Percentiles rank a stretch among this genome's conserved stretches.
Conservation (phyloP, 371 early-diverging fungal species). For the Syncephalastrum sp. region DNA sequence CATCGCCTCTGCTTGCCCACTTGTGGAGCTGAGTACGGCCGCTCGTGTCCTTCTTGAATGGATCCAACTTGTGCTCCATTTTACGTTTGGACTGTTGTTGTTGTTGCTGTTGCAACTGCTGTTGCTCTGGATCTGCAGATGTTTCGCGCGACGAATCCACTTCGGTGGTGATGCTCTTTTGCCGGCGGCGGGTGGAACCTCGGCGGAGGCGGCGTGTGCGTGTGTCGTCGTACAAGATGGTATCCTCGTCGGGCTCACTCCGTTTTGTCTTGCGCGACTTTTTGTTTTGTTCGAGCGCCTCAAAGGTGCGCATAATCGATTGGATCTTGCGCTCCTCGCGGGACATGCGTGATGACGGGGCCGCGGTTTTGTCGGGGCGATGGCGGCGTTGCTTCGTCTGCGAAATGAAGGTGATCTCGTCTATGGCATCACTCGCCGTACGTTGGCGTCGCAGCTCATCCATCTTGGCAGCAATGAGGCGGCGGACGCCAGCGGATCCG, state of each 20-base stretch:
- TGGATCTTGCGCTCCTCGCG: constrained; percentile 75
- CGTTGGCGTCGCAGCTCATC: constrained; percentile 44
- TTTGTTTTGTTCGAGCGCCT: constrained; percentile 40
- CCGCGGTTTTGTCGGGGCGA: constrained; percentile 16
- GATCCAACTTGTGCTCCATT: constrained; percentile 27
- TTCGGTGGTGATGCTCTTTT: constrained; percentile 21
- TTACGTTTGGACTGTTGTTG: constrained; percentile 16
- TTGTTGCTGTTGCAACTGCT: constrained; percentile 7
- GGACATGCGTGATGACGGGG: constrained; percentile 30
- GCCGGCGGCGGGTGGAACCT: constrained; percentile 11
- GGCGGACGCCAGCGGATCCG: constrained; percentile 28
- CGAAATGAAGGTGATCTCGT: constrained; percentile 38
- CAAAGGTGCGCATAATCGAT: constrained; percentile 54
- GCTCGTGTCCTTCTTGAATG: constrained; percentile 49
- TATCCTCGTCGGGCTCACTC: constrained; percentile 2
- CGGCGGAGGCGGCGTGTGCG: constrained; percentile 4
- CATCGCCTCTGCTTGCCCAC: constrained; percentile 57
- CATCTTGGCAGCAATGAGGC: constrained; percentile 36
- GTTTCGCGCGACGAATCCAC: constrained; percentile 25
- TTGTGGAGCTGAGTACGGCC: constrained; percentile 60
- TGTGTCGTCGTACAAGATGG: constrained; percentile 6
- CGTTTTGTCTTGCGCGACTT: constrained; percentile 17
- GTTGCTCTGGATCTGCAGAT: constrained; percentile 24
- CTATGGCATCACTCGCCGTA: constrained; percentile 26
- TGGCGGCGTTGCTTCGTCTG: constrained; percentile 36